These are phyloP conservation scores for Rhododendron molle DNA, from an alignment of 148 eudicot species.

Conservation along the genomic window DNA sequence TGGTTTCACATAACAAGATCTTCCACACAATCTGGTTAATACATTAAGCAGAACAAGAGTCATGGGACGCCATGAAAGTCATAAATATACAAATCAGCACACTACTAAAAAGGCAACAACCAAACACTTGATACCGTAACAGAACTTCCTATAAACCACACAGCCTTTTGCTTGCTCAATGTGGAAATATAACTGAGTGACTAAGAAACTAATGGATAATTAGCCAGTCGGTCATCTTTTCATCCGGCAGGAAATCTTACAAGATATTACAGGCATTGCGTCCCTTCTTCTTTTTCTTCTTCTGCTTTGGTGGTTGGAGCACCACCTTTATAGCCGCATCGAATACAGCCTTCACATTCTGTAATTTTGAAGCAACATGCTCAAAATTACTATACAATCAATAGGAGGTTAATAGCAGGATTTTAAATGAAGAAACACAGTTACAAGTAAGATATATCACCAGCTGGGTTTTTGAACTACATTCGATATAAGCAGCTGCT, in stretches of 20 bases:
- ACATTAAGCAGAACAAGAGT: not conserved
- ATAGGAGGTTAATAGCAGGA: not conserved
- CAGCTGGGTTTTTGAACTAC: slow-evolving; percentile 90
- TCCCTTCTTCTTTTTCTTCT: slow-evolving; percentile 74
- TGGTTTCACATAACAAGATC: not conserved
- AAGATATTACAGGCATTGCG: slow-evolving; percentile 65
- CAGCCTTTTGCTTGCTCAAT: slow-evolving; percentile 5
- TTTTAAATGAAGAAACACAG: not conserved
- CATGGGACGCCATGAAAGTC: not conserved
- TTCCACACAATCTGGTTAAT: slow-evolving; percentile 14
- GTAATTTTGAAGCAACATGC: slow-evolving; percentile 14
- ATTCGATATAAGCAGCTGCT: slow-evolving; percentile 70
- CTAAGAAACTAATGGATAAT: slow-evolving; percentile 4
- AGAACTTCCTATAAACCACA: slow-evolving; percentile 18
- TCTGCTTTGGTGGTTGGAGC: slow-evolving; percentile 82
- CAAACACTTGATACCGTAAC: slow-evolving; percentile 3
- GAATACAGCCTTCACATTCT: slow-evolving; percentile 89
- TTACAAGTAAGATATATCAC: slow-evolving; percentile 15
- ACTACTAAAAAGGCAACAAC: not conserved
- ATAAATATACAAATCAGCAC: slow-evolving; percentile 13
- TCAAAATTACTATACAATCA: not conserved
- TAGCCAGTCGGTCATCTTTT: slow-evolving; percentile 15
- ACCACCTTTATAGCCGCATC: slow-evolving; percentile 86
- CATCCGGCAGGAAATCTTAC: slow-evolving; percentile 20
- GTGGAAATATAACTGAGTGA: slow-evolving; percentile 7